These are phyloP conservation scores for Melastoma malabathricum DNA, from an alignment of 345 rosid genomes.

Conservation along the genomic window DNA sequence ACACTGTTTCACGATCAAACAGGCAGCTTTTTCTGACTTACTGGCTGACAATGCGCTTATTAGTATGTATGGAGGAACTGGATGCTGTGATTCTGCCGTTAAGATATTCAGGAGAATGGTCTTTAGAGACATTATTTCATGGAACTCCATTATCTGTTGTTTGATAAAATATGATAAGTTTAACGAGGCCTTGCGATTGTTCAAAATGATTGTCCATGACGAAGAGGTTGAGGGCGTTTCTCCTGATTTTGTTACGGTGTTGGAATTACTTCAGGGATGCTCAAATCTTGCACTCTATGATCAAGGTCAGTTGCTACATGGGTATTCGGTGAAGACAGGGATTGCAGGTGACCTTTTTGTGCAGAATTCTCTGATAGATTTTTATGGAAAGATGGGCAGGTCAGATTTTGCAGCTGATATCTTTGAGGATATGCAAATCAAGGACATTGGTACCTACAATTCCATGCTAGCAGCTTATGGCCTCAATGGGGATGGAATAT, in stretches of 20 bases:
- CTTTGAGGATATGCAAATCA: conserved; percentile 42
- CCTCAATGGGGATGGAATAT: conserved; percentile 20
- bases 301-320: conserved; percentile 20
- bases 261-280: conserved; percentile 21
- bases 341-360: conserved; percentile 14
- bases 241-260: conserved; percentile 23
- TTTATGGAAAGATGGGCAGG: conserved; percentile 35
- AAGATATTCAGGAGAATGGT: conserved; percentile 42
- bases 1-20: conserved; percentile 50
- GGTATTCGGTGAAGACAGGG: conserved; percentile 17
- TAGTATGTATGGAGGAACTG: conserved; percentile 45
- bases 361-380: conserved; percentile 29
- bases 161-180: conserved; percentile 37
- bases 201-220: conserved; percentile 8
- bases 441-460: conserved; percentile 41
- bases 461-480: conserved; percentile 30
- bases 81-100: conserved; percentile 30
- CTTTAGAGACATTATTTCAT: conserved; percentile 31
- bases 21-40: conserved; percentile 25
- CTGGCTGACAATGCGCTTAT: conserved; percentile 42
- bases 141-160: conserved; percentile 54
- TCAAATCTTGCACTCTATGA: conserved; percentile 10
- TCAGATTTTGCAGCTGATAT: conserved; percentile 16
- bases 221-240: neutral
- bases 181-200: conserved; percentile 31